Conservation (phyloP, 495 filamentous ascomycete species). For the Rusavskia elegans region DNA sequence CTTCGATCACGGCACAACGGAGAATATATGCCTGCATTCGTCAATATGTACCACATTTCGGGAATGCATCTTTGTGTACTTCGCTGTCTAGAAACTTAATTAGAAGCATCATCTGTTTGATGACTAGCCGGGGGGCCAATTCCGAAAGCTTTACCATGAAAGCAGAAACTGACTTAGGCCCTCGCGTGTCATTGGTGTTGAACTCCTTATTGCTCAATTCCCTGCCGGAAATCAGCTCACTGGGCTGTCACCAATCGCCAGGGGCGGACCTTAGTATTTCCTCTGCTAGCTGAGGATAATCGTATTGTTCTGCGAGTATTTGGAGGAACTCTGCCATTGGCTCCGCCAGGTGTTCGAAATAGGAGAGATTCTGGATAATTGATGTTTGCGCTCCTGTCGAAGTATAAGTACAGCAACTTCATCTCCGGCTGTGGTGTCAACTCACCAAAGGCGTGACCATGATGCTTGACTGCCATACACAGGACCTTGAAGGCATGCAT, state of each 20-base stretch:
- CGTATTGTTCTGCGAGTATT: constrained; percentile 92
- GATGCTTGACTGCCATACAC: constrained; percentile 94
- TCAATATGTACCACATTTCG: constrained; percentile 10
- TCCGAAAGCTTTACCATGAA: constrained; percentile 97
- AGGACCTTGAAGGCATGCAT: constrained; percentile 97
- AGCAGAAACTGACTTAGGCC: constrained; percentile 93
- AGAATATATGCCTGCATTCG: constrained; percentile 66
- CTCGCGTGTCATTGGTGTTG: constrained; percentile 85
- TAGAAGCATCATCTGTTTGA: constrained; percentile 90
- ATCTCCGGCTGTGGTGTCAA: neutral
- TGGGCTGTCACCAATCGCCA: neutral
- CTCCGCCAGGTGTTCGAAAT: constrained; percentile 95
- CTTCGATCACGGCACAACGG: constrained; percentile 84
- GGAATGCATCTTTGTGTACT: constrained; percentile 25
- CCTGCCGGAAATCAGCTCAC: constrained; percentile 20
- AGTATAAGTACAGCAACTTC: constrained; percentile 6
- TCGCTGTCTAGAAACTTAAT: constrained; percentile 93
- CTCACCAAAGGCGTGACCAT: constrained; percentile 90
- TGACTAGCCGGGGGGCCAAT: constrained; percentile 75
- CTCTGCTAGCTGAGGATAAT: constrained; percentile 89
- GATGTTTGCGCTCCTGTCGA: constrained; percentile 83
- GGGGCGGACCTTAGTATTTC: constrained; percentile 54
- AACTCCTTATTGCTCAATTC: constrained; percentile 97
- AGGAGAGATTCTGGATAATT: constrained; percentile 91
- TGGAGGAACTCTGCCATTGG: constrained; percentile 98